These are phyloP conservation scores for Candida nonsorbophila DNA, from an alignment of 805 yeast species.

Conservation along the genomic window DNA sequence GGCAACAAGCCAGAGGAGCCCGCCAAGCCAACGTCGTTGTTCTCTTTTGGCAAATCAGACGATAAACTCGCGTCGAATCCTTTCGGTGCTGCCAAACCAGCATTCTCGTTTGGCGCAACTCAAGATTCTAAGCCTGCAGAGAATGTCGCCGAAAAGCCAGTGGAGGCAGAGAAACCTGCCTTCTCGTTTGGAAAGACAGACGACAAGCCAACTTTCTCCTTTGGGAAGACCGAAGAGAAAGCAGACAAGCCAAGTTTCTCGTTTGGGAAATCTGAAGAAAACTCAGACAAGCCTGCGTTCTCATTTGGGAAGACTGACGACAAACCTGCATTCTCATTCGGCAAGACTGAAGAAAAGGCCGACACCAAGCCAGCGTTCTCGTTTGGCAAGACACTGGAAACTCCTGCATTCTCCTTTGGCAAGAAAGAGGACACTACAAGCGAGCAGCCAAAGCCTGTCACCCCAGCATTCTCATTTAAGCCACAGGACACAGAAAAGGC, in stretches of 20 bases:
- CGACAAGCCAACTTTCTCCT: slow-evolving; percentile 4
- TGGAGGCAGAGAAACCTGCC: slow-evolving; percentile 6
- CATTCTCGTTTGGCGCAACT: slow-evolving; percentile 16
- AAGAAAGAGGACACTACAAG: background rate
- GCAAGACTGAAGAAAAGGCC: slow-evolving; percentile 6
- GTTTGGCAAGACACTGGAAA: slow-evolving; percentile 8
- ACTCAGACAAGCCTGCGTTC: slow-evolving; percentile 12
- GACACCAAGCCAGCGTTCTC: slow-evolving; percentile 10
- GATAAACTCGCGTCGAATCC: slow-evolving; percentile 3
- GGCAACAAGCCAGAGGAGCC: slow-evolving; percentile 1
- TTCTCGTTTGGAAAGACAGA: slow-evolving; percentile 2
- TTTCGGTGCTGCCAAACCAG: slow-evolving; percentile 19
- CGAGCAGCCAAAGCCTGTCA: slow-evolving; percentile 7
- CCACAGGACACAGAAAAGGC: background rate
- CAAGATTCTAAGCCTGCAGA: slow-evolving; percentile 3
- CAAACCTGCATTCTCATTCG: slow-evolving; percentile 16
- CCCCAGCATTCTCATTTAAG: slow-evolving; percentile 3
- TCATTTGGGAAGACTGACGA: slow-evolving; percentile 9
- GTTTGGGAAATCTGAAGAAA: slow-evolving; percentile 9
- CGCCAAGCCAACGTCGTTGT: too few relatives aligned
- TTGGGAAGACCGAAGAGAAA: slow-evolving; percentile 4
- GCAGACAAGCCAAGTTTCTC: slow-evolving; percentile 15
- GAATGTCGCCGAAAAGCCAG: slow-evolving; percentile 2
- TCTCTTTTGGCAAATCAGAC: slow-evolving; percentile 10
- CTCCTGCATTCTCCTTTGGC: slow-evolving; percentile 13